A percentile compares a stretch with the other conserved stretches of the same genome.
phyloP scores from a whole-genome alignment of 192 early-diverging fungal genomes.

The Umbelopsis vinacea region DNA sequence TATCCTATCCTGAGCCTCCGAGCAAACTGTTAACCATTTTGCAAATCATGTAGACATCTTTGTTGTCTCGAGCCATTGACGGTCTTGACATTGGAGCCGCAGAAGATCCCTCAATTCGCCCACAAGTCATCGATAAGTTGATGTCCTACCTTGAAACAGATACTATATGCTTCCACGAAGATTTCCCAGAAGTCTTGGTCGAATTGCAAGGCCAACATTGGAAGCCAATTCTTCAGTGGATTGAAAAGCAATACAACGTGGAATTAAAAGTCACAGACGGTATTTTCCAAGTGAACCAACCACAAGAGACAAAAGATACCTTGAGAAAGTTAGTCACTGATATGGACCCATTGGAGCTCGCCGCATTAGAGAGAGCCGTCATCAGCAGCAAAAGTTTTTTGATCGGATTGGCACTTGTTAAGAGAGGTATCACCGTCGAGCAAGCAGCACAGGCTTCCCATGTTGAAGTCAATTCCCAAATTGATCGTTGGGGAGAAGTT shows the following conservation, averaged over 20 bases:
- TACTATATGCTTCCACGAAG: constrained; percentile 85
- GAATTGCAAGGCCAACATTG: constrained; percentile 80
- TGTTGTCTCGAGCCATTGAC: constrained; percentile 86
- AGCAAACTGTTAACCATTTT: not conserved
- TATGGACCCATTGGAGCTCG: constrained; percentile 74
- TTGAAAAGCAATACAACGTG: constrained; percentile 63
- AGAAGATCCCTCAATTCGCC: constrained; percentile 48
- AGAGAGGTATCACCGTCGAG: constrained; percentile 73
- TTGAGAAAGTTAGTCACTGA: constrained; percentile 57
- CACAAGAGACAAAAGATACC: constrained; percentile 56
- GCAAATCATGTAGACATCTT: constrained; percentile 68
- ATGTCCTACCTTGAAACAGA: constrained; percentile 88
- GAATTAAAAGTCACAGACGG: constrained; percentile 74
- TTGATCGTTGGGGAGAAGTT: constrained; percentile 89
- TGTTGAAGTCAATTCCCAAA: constrained; percentile 87
- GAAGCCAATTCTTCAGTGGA: constrained; percentile 81
- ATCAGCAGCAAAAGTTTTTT: constrained; percentile 90
- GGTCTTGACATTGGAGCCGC: constrained; percentile 55
- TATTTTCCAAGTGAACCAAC: constrained; percentile 73
- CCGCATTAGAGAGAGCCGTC: constrained; percentile 88
- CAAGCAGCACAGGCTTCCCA: constrained; percentile 78
- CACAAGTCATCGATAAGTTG: constrained; percentile 75
- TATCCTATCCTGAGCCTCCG: not conserved
- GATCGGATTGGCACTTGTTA: constrained; percentile 86
- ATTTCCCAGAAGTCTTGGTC: constrained; percentile 79